Evolutionary conservation across 1,284 basidiomycete species (phyloP).

Genomic region (Leccinum pachyderme): DNA sequence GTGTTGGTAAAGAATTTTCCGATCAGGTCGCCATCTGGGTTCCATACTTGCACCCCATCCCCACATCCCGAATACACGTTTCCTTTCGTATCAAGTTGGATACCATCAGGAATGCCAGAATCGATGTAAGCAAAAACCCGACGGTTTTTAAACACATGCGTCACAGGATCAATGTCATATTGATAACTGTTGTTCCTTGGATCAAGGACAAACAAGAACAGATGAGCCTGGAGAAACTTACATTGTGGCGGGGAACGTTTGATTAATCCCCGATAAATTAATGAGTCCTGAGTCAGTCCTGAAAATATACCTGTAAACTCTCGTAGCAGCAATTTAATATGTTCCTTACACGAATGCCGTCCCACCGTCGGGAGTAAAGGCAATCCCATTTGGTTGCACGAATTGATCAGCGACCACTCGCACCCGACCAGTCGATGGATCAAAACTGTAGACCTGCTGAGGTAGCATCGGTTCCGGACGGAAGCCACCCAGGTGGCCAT

Average conservation of each 20-base stretch:
- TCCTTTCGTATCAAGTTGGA: conserved; percentile 40
- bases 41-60: conserved; percentile 55
- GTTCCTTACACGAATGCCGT: conserved; percentile 62
- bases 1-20: conserved; percentile 73
- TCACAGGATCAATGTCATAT: conserved; percentile 64
- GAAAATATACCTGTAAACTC: conserved; percentile 1
- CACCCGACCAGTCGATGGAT: conserved; percentile 60
- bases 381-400: conserved; percentile 61
- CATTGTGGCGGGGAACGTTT: conserved; percentile 68
- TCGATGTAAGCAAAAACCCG: conserved; percentile 71
- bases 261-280: conserved; percentile 51
- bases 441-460: conserved; percentile 72
- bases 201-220: not conserved
- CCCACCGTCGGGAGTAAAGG: conserved; percentile 64
- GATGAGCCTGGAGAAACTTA: conserved; percentile 30
- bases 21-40: conserved; percentile 57
- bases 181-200: conserved; percentile 47
- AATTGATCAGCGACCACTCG: conserved; percentile 72
- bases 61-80: conserved; percentile 24
- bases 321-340: conserved; percentile 3
- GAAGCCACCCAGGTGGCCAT: conserved; percentile 65
- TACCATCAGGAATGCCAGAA: conserved; percentile 72
- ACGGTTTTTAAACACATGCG: conserved; percentile 58
- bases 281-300: conserved; percentile 55
- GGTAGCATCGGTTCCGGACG: conserved; percentile 62